Conservation (phyloP, 768 basidiomycete genomes). For the Russula emetica region DNA sequence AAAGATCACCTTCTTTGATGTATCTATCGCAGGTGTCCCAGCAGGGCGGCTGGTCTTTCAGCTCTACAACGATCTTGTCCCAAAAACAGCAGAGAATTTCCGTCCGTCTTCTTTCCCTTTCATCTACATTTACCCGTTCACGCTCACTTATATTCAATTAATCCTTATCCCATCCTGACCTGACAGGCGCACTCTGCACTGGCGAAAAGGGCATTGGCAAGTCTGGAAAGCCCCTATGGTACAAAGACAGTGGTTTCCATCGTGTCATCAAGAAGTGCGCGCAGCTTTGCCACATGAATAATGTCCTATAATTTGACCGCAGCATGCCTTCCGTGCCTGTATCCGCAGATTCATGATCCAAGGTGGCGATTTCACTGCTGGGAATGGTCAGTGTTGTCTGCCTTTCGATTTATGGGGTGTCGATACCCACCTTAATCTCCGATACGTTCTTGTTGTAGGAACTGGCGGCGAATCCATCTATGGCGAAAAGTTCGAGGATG, state of each 20-base stretch:
- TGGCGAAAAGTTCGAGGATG: slow-evolving; percentile 94
- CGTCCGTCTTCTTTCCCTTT: slow-evolving; percentile 46
- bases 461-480: slow-evolving; percentile 93
- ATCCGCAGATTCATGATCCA: slow-evolving; percentile 80
- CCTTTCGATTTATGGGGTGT: neutral
- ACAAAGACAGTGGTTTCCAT: slow-evolving; percentile 69
- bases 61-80: slow-evolving; percentile 82
- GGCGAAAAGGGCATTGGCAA: slow-evolving; percentile 70
- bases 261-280: slow-evolving; percentile 77
- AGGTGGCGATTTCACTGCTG: slow-evolving; percentile 86
- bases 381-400: slow-evolving; percentile 53
- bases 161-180: slow-evolving; percentile 32
- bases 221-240: slow-evolving; percentile 62
- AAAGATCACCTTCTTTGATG: slow-evolving; percentile 67
- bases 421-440: neutral
- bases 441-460: slow-evolving; percentile 36
- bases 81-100: slow-evolving; percentile 93
- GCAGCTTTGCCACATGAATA: neutral
- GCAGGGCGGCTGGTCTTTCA: slow-evolving; percentile 73
- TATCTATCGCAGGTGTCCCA: slow-evolving; percentile 68
- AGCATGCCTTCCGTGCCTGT: neutral
- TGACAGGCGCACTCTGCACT: slow-evolving; percentile 71
- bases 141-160: neutral
- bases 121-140: neutral
- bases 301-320: neutral